Percentiles rank a stretch among this genome's conserved stretches.
These are phyloP conservation scores for Aspergillus ustus DNA, from an alignment of 2,329 filamentous ascomycete genomes.

Conservation along the genomic window DNA sequence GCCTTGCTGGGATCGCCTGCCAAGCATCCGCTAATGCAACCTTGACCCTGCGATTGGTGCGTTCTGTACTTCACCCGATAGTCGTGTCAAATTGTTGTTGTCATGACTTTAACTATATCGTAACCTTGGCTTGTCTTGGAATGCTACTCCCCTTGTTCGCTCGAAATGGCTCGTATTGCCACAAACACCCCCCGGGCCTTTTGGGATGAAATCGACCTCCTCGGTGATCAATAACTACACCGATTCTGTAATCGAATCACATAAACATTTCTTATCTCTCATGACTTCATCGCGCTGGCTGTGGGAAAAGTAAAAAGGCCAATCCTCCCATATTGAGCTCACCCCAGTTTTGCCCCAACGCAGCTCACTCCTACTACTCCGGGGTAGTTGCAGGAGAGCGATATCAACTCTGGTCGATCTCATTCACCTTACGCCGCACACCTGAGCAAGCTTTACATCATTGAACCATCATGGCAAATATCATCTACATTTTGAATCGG, in stretches of 20 bases:
- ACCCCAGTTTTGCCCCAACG: not conserved
- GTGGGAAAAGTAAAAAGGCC: not conserved
- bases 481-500: not conserved
- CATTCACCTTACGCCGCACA: not conserved
- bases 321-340: not conserved
- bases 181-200: not conserved
- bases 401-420: not conserved
- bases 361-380: not conserved
- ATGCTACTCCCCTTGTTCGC: not conserved
- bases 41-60: conserved; percentile 11
- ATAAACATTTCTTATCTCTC: not conserved
- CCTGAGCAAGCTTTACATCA: not conserved
- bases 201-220: not conserved
- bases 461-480: no score
- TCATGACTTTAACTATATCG: not conserved
- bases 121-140: not conserved
- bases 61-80: not conserved
- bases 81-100: not conserved
- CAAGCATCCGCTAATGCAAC: conserved; percentile 19
- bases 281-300: not conserved
- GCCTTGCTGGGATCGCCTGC: conserved; percentile 14
- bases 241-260: not conserved
- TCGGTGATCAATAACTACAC: not conserved
- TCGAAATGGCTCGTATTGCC: not conserved
- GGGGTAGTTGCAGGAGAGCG: not conserved